These are phyloP conservation scores for Nemania serpens DNA, from an alignment of 2,329 filamentous ascomycete species.

Conservation along the genomic window DNA sequence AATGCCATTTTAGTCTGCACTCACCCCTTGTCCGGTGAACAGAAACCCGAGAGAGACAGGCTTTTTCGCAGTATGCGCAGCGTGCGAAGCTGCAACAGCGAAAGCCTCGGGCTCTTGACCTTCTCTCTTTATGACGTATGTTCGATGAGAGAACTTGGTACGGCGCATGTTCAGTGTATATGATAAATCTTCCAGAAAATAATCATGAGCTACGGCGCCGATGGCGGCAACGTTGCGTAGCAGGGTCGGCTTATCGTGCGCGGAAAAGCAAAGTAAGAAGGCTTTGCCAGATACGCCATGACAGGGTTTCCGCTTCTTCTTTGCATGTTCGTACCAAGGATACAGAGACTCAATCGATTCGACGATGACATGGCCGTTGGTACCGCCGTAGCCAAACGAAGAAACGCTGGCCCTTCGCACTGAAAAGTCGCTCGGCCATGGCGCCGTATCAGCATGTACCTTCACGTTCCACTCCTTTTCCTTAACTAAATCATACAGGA, in stretches of 20 bases:
- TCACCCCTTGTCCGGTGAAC: conserved; percentile 38
- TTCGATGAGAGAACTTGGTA: conserved; percentile 18
- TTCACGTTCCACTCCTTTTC: conserved; percentile 33
- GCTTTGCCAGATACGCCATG: conserved; percentile 5
- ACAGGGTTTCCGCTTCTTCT: conserved; percentile 13
- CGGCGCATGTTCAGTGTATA: conserved; percentile 31
- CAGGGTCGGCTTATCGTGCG: conserved; percentile 31
- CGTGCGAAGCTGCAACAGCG: conserved; percentile 1
- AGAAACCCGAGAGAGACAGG: conserved; percentile 24
- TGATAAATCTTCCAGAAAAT: conserved; percentile 29
- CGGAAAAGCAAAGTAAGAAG: conserved; percentile 30
- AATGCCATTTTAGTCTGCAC: neutral
- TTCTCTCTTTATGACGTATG: conserved; percentile 18
- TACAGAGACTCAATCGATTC: conserved; percentile 30
- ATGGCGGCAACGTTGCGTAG: conserved; percentile 30
- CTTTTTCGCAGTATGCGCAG: conserved; percentile 2
- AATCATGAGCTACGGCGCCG: conserved; percentile 24
- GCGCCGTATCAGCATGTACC: conserved; percentile 27
- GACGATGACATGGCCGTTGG: conserved; percentile 30
- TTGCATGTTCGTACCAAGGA: conserved; percentile 29
- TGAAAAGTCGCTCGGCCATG: conserved; percentile 28
- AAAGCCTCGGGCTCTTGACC: conserved; percentile 22
- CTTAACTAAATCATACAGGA: conserved; percentile 20
- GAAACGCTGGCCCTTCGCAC: conserved; percentile 31
- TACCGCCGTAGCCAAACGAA: conserved; percentile 34